These are phyloP conservation scores for Silene latifolia DNA, from an alignment of 148 eudicot species.

Conservation along the genomic window DNA sequence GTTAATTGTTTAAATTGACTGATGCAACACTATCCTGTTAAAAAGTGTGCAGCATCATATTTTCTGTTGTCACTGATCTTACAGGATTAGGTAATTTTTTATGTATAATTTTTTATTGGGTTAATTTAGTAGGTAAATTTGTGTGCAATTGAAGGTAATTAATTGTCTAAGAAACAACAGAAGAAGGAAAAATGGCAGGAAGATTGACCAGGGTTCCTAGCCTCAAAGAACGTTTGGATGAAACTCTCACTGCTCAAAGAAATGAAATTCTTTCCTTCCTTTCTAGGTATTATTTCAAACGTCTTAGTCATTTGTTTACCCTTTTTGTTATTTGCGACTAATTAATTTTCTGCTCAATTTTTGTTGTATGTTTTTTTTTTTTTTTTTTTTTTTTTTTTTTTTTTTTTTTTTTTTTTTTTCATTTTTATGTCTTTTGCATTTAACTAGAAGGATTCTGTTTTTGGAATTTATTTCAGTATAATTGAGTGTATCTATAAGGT, in stretches of 20 bases:
- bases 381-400: neutral
- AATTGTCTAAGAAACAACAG: slow-evolving; percentile 17
- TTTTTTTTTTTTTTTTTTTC: neutral
- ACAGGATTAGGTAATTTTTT: neutral
- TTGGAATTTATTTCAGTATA: too few species aligned
- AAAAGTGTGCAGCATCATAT: neutral
- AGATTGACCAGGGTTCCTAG: slow-evolving; percentile 67
- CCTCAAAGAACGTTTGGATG: slow-evolving; percentile 74
- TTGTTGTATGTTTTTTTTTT: neutral
- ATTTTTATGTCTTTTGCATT: neutral
- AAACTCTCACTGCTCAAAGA: slow-evolving; percentile 56
- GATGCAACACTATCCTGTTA: neutral
- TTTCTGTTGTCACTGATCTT: neutral
- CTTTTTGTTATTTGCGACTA: neutral
- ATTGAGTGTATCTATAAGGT: too few species aligned
- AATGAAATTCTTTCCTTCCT: slow-evolving; percentile 67
- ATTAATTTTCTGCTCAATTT: neutral
- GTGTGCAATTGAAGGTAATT: slow-evolving; percentile 26
- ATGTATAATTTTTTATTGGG: neutral
- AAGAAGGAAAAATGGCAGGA: slow-evolving; percentile 45
- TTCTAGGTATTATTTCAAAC: slow-evolving; percentile 42
- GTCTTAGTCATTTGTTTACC: neutral
- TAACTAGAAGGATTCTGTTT: too few species aligned
- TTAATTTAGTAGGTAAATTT: neutral
- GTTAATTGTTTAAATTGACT: neutral